Evolutionary conservation across 2,329 filamentous ascomycete species (phyloP), one percentile per base, ranked within the genome.

Genomic region (Microdochium bolleyi): DNA sequence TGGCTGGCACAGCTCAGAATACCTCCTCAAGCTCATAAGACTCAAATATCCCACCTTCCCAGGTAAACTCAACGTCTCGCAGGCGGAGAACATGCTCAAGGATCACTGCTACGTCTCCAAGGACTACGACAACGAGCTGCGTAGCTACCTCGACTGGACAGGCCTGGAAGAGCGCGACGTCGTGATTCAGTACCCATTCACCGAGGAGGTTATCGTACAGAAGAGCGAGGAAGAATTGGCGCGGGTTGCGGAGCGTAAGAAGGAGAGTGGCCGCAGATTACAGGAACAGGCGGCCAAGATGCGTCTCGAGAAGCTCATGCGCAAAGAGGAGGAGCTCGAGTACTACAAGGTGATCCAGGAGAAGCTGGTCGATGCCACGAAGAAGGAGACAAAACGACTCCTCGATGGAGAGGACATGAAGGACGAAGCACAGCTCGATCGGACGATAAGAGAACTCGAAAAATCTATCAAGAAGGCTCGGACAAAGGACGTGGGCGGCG

Each of bases 281-380:
- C 94, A 99, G 68, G 91, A 96, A 62, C 94, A 99, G 69, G 94
- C 94, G 0, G 92, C 92, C 10, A 97, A 96, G 70, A 96, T 96
- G 90, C 86, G 94, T 8, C 74, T 99, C 1, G 94, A 99, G 58
- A 95, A 95, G 62, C 76, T 99, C 49, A 89, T 97, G 67, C 88
- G 89, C 64, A 99, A 99, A 70, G 94, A 99, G 70, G 85, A 95
- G 65, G 92, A 97, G 66, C 74, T 97, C 1, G 92, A 95, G 60
- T 96, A 96, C 69, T 96, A 92, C 75, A 91, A 90, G 65, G 83
- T 90, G 54, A 73, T 99, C 3, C 90, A 95, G 63, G 69, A 75
- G 32, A 83, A 83, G 57, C 75, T 96, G 10, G 79, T 77, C 1
- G 83, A 86, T 24, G 82, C 89, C 60, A 92, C 85, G 48, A 99